Base-by-base conservation (phyloP, 31 red algal genomes). In the Bonnemaisonia californica region DNA sequence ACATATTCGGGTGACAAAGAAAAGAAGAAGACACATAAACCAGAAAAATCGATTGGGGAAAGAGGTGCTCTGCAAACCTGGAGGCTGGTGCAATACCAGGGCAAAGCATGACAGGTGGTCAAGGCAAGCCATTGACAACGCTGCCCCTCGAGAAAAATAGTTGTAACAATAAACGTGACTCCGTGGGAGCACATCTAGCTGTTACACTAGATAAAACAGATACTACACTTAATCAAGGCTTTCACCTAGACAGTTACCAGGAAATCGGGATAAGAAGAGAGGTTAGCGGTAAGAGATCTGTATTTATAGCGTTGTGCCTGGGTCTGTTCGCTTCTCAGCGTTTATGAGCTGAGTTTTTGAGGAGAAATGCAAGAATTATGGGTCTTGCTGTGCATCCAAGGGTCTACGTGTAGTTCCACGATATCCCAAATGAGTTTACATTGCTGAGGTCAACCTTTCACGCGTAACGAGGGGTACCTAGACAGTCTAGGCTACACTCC, bases 181-280 rank as follows among this genome's bases (percentile, higher is more conserved):
- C 85, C 93, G 87, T 80, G 80, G 93, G 87, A 90, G 82, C 93
- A 81, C 87, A 95, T 87, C 88, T 91, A 95, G 83, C 88, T 95
- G 93, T 89, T 95, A 95, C 79, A 95, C 84, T 95, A 88, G 85
- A 89, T 95, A 95, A 89, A 95, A 95, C 93, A 95, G 93, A 95
- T 95, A 95, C 93, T 95, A 95, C 93, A 95, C 93, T 91, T 95
- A 89, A 95, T 95, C 93, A 91, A 87, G 88, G 93, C 93, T 82
- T 90, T 76, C 54, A 90, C 87, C 87, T 82, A 82, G 87, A 90
- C 87, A 90, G 87, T 77, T 90, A 56, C 22, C 55, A 42, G 59
- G 61, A 56, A 54, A 67, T n/a, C n/a, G n/a, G n/a, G n/a, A n/a
- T n/a, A n/a, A n/a, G n/a, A n/a, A n/a, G n/a, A n/a, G n/a, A n/a